These are phyloP conservation scores for Dittrichia graveolens DNA, from an alignment of 129 eudicot species.

Conservation along the genomic window DNA sequence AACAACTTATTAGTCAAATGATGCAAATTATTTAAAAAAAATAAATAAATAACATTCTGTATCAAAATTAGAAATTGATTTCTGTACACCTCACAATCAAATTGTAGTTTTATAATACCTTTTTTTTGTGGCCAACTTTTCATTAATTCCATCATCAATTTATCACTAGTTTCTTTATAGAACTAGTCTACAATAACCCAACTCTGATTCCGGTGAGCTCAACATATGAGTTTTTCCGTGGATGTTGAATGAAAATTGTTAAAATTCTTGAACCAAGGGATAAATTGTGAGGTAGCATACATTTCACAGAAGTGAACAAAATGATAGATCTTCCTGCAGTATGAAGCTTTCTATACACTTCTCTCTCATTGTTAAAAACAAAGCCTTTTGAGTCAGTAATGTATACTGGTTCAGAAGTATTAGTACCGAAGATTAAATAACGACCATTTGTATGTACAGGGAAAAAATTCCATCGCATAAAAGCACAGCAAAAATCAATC, in stretches of 20 bases:
- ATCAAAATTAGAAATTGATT: background rate
- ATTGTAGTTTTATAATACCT: background rate
- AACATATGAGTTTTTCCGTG: background rate
- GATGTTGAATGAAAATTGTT: background rate
- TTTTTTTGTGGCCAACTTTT: background rate
- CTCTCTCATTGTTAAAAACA: slow-evolving; percentile 22
- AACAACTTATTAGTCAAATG: slow-evolving; percentile 10
- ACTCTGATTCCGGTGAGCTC: background rate
- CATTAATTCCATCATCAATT: background rate
- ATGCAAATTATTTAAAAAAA: background rate
- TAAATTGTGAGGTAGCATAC: slow-evolving; percentile 3
- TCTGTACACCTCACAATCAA: background rate
- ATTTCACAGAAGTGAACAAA: slow-evolving; percentile 24
- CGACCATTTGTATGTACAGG: slow-evolving; percentile 35
- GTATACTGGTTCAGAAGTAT: slow-evolving; percentile 22
- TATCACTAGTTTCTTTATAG: too few species aligned
- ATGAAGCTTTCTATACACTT: slow-evolving; percentile 36
- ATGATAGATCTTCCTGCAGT: slow-evolving; percentile 12
- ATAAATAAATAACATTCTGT: background rate
- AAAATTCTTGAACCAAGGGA: slow-evolving; percentile 12
- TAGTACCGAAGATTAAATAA: slow-evolving; percentile 18
- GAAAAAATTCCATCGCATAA: slow-evolving; percentile 25
- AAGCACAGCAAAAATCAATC: slow-evolving; percentile 37
- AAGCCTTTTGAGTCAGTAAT: slow-evolving; percentile 32
- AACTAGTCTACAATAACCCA: background rate